Evolutionary conservation across 352 stramenopile species (phyloP).

Genomic region (Pythium dissimile): DNA sequence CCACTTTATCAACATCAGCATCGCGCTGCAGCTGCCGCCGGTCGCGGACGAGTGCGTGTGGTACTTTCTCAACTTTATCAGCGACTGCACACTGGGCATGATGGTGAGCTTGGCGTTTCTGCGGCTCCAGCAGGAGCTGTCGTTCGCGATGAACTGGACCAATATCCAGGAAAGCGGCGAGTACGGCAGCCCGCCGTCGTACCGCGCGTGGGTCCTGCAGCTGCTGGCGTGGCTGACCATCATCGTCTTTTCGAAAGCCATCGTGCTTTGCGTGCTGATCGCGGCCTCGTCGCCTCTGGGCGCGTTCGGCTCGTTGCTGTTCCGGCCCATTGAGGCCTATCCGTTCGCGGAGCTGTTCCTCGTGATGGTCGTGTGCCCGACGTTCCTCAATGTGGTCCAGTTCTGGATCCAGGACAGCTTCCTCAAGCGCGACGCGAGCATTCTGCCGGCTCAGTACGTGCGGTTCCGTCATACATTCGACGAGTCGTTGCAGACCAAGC

Average conservation of each 20-base stretch:
- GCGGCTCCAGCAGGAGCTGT: conserved; percentile 69
- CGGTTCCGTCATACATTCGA: conserved; percentile 64
- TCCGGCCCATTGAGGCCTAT: conserved; percentile 53
- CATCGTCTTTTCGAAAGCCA: conserved; percentile 78
- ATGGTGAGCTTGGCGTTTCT: conserved; percentile 70
- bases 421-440: conserved; percentile 71
- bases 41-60: conserved; percentile 82
- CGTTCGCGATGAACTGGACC: conserved; percentile 67
- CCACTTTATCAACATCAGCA: conserved; percentile 72
- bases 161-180: conserved; percentile 75
- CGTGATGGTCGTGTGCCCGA: conserved; percentile 82
- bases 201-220: conserved; percentile 59
- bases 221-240: conserved; percentile 63
- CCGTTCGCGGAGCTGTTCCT: conserved; percentile 69
- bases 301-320: conserved; percentile 58
- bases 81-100: conserved; percentile 81
- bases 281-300: conserved; percentile 43
- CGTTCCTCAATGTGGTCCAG: conserved; percentile 80
- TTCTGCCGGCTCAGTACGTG: conserved; percentile 52
- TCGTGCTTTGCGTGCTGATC: conserved; percentile 73
- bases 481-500: conserved; percentile 61
- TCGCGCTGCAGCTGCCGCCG: conserved; percentile 64
- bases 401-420: conserved; percentile 88
- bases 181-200: conserved; percentile 70
- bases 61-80: conserved; percentile 86